phyloP scores from a whole-genome alignment of 768 basidiomycete species.

The Suillus fuscotomentosus region DNA sequence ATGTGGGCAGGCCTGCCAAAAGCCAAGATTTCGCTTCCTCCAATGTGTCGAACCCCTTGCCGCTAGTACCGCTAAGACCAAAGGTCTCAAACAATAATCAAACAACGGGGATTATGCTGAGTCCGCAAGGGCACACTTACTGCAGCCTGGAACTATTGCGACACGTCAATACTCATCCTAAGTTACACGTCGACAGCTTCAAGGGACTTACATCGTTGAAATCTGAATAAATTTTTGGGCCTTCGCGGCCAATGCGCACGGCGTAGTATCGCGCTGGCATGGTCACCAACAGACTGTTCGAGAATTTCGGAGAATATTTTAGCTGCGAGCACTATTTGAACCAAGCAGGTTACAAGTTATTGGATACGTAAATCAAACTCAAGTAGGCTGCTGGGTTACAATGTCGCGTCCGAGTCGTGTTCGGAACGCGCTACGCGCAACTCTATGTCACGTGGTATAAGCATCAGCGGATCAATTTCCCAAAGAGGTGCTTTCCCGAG shows the following conservation, averaged over 20 bases:
- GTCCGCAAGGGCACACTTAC: conserved; percentile 13
- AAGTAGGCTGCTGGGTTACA: not conserved
- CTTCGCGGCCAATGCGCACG: conserved; percentile 33
- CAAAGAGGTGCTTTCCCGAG: no score
- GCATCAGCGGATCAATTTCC: no score
- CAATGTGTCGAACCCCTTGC: conserved; percentile 31
- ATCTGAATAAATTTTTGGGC: conserved; percentile 30
- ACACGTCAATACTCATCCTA: not conserved
- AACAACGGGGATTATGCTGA: not conserved
- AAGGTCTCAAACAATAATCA: conserved; percentile 16
- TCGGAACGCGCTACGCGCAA: not conserved
- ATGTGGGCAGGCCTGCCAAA: conserved; percentile 7
- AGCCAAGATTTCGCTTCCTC: conserved; percentile 27
- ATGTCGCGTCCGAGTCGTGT: not conserved
- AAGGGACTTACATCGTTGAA: conserved; percentile 23
- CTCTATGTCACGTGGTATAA: not conserved
- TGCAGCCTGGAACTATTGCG: conserved; percentile 20
- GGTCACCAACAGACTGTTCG: no score
- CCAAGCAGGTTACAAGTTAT: not conserved
- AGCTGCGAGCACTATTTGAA: not conserved
- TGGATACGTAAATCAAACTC: not conserved
- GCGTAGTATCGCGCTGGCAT: conserved; percentile 29
- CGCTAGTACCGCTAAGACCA: conserved; percentile 31
- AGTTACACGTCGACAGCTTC: not conserved
- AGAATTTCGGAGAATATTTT: not conserved